phyloP scores from a whole-genome alignment of 345 rosid genomes.

The Eucalyptus sp. region DNA sequence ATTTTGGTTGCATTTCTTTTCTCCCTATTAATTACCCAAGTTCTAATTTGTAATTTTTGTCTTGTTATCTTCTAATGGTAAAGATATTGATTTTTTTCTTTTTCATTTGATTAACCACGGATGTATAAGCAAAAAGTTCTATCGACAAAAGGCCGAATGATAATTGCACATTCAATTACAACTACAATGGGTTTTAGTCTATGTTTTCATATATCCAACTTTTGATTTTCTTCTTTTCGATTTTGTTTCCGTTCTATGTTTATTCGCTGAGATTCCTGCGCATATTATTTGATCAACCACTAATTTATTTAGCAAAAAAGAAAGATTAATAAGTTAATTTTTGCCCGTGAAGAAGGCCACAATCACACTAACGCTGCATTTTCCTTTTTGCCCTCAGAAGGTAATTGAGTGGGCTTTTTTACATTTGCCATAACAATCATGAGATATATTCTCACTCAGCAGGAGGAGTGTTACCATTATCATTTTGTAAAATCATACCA shows the following conservation, averaged over 20 bases:
- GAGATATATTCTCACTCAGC: neutral
- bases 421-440: neutral
- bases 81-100: neutral
- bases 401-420: neutral
- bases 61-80: neutral
- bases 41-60: neutral
- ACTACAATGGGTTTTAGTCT: neutral
- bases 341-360: neutral
- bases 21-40: neutral
- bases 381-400: neutral
- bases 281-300: too few relatives aligned
- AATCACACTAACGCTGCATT: neutral
- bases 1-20: neutral
- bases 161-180: neutral
- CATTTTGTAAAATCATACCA: neutral
- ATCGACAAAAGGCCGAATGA: neutral
- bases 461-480: neutral
- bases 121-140: neutral
- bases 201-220: too few relatives aligned
- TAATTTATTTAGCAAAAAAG: neutral
- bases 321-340: neutral
- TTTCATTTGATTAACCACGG: neutral
- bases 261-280: neutral
- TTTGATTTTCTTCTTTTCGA: neutral
- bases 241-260: neutral